phyloP scores from a whole-genome alignment of 345 rosid genomes.

The Camelina laxa region DNA sequence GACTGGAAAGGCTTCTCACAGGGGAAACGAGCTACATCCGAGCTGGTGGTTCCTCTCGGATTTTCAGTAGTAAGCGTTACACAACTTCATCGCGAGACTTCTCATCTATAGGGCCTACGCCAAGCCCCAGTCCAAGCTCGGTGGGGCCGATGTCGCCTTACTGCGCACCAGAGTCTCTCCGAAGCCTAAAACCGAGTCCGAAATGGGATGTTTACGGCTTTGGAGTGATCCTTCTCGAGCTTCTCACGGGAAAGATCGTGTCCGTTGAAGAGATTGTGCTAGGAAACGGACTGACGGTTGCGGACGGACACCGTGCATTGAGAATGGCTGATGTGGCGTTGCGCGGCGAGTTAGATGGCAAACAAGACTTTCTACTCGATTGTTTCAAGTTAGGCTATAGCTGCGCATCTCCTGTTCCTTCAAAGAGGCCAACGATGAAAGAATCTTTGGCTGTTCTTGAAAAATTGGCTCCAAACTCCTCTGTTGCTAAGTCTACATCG shows the following conservation, averaged over 20 bases:
- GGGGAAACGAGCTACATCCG: slow-evolving; percentile 68
- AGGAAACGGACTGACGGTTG: slow-evolving; percentile 69
- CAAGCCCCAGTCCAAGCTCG: slow-evolving; percentile 75
- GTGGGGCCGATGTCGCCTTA: slow-evolving; percentile 65
- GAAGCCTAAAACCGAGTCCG: slow-evolving; percentile 77
- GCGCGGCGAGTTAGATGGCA: slow-evolving; percentile 78
- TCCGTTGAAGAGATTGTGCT: slow-evolving; percentile 75
- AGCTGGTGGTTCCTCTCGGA: slow-evolving; percentile 62
- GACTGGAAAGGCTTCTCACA: slow-evolving; percentile 70
- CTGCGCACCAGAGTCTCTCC: slow-evolving; percentile 75
- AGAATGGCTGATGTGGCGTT: slow-evolving; percentile 73
- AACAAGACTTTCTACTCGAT: slow-evolving; percentile 68
- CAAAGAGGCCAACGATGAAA: slow-evolving; percentile 87
- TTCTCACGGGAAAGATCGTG: slow-evolving; percentile 69
- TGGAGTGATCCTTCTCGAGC: slow-evolving; percentile 78
- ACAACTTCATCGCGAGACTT: slow-evolving; percentile 62
- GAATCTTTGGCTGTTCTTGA: slow-evolving; percentile 75
- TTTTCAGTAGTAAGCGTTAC: slow-evolving; percentile 84
- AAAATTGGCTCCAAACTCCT: slow-evolving; percentile 50
- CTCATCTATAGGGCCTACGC: slow-evolving; percentile 39
- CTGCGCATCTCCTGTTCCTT: slow-evolving; percentile 79
- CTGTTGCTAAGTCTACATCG: slow-evolving; percentile 40
- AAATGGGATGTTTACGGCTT: slow-evolving; percentile 92
- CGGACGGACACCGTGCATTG: slow-evolving; percentile 61
- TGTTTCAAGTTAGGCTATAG: slow-evolving; percentile 76